Evolutionary conservation across 2,329 filamentous ascomycete species (phyloP), one percentile per base, ranked within the genome.

Genomic region (Knufia petricola): DNA sequence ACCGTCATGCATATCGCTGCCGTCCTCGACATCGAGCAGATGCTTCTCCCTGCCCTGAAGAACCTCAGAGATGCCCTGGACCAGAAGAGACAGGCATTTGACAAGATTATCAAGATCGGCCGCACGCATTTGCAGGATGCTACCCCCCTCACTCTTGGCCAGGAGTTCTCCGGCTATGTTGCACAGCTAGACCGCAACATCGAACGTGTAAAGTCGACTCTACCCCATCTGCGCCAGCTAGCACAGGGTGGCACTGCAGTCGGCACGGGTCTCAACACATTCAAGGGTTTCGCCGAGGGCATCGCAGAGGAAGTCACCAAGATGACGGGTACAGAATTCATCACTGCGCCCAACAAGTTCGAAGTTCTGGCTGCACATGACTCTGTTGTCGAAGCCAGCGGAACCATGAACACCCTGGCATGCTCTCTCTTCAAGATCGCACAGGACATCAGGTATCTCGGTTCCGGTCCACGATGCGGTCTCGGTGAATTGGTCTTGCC

Each of bases 1-100:
- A 96, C 92, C 58, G 92, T 95, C 66, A 98, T 98, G 92, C 92
- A 96, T 77, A 95, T 98, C 65, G 90, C 92, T 52, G 90, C 90
- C 55, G 89, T 96, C 42, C 78, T 96, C 52, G 92, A 96, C 69
- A 77, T 95, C 52, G 88, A 95, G 72, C 77, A 84, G 64, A 78
- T 84, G 60, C 82, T 98, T 39, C 71, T 96, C 15, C 92, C 92
- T 32, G 77, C 87, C 42, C 76, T 96, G 54, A 82, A 76, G 69
- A 87, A 80, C 69, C 79, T 98, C 49, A 84, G 88, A 55, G 76
- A 83, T 55, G 87, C 87, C 43, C 76, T 98, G 53, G 83, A 95
- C 73, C 77, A 79, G 67, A 96, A 96, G 79, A 82, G 86, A 36
- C 82, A 94, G 61, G 79, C 85, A 44, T 98, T 95, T 63, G 81